phyloP scores from a whole-genome alignment of 2,329 filamentous ascomycete species.

The Neurospora crassa region DNA sequence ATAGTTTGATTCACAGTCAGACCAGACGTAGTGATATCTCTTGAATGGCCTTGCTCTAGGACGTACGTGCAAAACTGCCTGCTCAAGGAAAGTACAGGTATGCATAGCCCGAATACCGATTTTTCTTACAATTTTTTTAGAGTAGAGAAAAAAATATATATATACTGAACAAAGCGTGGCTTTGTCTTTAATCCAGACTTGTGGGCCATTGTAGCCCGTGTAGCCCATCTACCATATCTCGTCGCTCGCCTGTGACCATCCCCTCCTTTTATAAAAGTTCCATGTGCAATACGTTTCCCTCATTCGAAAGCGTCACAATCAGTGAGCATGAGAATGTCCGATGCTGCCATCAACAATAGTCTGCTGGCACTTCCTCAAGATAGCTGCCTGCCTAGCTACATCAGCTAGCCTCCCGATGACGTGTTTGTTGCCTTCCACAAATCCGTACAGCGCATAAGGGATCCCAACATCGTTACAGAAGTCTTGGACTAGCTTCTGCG shows the following conservation, averaged over 20 bases:
- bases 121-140: not conserved
- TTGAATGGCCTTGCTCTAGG: not conserved
- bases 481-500: conserved; percentile 66
- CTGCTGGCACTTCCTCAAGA: conserved; percentile 66
- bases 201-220: not conserved
- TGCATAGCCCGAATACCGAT: not conserved
- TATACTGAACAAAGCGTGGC: not conserved
- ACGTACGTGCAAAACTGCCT: not conserved
- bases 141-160: too few relatives aligned
- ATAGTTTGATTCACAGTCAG: not conserved
- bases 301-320: not conserved
- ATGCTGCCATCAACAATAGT: conserved; percentile 26
- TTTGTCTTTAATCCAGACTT: not conserved
- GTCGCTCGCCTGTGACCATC: not conserved
- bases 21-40: not conserved
- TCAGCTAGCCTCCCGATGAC: conserved; percentile 70
- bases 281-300: not conserved
- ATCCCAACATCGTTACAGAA: conserved; percentile 78
- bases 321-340: conserved; percentile 20
- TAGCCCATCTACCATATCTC: not conserved
- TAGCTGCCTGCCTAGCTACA: conserved; percentile 68
- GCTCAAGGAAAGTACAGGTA: not conserved
- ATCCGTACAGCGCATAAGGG: conserved; percentile 78
- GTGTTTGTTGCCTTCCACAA: conserved; percentile 72
- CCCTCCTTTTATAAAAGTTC: not conserved